A percentile compares a stretch with the other conserved stretches of the same genome.
These are phyloP conservation scores for Claviceps fusiformis DNA, from an alignment of 2,329 filamentous ascomycete species.

Conservation along the genomic window DNA sequence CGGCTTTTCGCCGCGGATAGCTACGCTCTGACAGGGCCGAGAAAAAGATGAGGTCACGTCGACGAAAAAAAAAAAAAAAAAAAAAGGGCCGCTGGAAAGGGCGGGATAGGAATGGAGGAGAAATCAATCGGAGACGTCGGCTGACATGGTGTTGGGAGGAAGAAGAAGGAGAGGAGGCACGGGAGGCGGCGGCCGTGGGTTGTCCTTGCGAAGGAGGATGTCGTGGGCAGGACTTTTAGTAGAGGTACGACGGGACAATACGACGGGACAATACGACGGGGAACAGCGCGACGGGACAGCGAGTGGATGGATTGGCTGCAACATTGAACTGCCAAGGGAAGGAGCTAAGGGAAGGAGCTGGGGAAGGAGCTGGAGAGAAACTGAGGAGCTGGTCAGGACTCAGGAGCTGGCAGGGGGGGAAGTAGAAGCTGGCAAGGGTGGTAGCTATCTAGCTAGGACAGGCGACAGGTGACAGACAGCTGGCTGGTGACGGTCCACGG, in stretches of 20 bases:
- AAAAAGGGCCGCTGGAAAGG: too few relatives aligned
- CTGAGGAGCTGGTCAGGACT: background rate
- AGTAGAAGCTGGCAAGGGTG: background rate
- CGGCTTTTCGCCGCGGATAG: background rate
- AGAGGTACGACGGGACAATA: background rate
- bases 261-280: background rate
- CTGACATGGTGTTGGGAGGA: conserved; percentile 3
- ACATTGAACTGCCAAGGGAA: background rate
- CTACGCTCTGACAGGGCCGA: background rate
- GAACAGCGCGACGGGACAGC: background rate
- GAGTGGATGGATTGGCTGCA: background rate
- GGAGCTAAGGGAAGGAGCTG: background rate
- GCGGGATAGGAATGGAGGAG: background rate
- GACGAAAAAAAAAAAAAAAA: background rate
- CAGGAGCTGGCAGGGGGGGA: too few relatives aligned
- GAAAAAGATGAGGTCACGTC: background rate
- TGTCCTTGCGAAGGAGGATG: background rate
- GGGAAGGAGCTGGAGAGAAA: background rate
- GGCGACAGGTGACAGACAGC: background rate
- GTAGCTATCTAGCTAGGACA: too few relatives aligned
- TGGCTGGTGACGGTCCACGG: background rate
- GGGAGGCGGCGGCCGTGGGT: background rate
- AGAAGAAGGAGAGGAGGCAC: background rate
- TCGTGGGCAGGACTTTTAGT: background rate
- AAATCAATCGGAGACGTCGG: conserved; percentile 5